Conservation (phyloP, 2,329 filamentous ascomycete species). For the Rutstroemia sydowiana region DNA sequence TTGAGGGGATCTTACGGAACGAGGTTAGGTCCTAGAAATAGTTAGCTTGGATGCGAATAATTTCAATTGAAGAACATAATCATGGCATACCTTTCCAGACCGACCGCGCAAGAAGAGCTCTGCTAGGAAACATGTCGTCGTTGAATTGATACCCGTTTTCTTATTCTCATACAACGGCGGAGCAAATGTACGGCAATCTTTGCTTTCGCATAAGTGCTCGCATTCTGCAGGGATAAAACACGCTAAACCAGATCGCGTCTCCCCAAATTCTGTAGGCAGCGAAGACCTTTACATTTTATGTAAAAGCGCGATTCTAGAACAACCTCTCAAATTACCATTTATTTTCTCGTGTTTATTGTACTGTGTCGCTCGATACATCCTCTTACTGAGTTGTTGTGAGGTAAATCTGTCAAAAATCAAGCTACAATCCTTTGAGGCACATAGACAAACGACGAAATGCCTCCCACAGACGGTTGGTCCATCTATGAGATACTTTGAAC, state of each 20-base stretch:
- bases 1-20: slow-evolving; percentile 50
- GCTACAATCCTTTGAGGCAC: background rate
- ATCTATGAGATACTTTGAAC: background rate
- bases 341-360: slow-evolving; percentile 1
- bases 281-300: background rate
- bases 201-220: background rate
- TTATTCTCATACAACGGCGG: too few relatives aligned
- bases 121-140: slow-evolving; percentile 48
- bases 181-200: background rate
- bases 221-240: slow-evolving; percentile 15
- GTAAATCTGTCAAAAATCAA: background rate
- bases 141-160: slow-evolving; percentile 4
- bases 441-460: slow-evolving; percentile 18
- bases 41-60: slow-evolving; percentile 20
- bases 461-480: slow-evolving; percentile 18
- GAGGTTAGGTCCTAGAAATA: slow-evolving; percentile 54
- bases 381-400: background rate
- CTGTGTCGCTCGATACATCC: background rate
- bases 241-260: slow-evolving; percentile 20
- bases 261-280: slow-evolving; percentile 10
- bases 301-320: background rate
- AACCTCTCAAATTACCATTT: background rate
- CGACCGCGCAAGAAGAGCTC: slow-evolving; percentile 53
- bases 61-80: background rate
- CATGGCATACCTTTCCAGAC: slow-evolving; percentile 63